Evolutionary conservation across 2,329 filamentous ascomycete species (phyloP).

Genomic region (Pseudopithomyces maydicus): DNA sequence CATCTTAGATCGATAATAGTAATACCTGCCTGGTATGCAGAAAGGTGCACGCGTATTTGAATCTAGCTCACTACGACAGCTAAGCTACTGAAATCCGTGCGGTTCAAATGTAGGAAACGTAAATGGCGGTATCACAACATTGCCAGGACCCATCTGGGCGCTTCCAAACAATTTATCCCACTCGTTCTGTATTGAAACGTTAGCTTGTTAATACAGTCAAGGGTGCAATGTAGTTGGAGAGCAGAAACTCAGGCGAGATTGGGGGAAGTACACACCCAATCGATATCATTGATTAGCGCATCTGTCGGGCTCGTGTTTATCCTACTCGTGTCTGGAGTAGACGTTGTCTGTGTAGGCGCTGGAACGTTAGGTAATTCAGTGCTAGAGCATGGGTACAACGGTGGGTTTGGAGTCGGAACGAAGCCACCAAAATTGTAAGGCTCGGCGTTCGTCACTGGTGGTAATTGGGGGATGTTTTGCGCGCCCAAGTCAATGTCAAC

Average conservation of each 20-base stretch:
- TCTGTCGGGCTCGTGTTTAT: constrained; percentile 24
- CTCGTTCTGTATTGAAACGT: constrained; percentile 46
- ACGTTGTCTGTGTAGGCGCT: not conserved
- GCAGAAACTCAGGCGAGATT: not conserved
- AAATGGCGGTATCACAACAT: constrained; percentile 42
- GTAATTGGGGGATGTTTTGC: not conserved
- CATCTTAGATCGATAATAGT: too few relatives aligned
- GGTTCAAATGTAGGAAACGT: constrained; percentile 38
- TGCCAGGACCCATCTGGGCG: constrained; percentile 28
- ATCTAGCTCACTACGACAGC: too few relatives aligned
- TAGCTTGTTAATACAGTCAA: not conserved
- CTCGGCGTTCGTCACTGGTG: constrained; percentile 9
- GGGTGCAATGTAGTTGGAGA: not conserved
- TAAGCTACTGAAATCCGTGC: constrained; percentile 27
- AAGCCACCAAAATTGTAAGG: constrained; percentile 10
- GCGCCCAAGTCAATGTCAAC: constrained; percentile 24
- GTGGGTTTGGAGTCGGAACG: not conserved
- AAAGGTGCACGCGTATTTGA: too few relatives aligned
- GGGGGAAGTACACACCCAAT: constrained; percentile 64
- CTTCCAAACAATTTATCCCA: constrained; percentile 53
- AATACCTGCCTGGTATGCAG: too few relatives aligned
- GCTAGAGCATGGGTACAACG: not conserved
- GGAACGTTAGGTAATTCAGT: constrained; percentile 7
- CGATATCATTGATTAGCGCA: constrained; percentile 56
- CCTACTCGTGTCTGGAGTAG: constrained; percentile 6